Evolutionary conservation across 257 asterid species (phyloP).

Genomic region (Solanum boliviense): DNA sequence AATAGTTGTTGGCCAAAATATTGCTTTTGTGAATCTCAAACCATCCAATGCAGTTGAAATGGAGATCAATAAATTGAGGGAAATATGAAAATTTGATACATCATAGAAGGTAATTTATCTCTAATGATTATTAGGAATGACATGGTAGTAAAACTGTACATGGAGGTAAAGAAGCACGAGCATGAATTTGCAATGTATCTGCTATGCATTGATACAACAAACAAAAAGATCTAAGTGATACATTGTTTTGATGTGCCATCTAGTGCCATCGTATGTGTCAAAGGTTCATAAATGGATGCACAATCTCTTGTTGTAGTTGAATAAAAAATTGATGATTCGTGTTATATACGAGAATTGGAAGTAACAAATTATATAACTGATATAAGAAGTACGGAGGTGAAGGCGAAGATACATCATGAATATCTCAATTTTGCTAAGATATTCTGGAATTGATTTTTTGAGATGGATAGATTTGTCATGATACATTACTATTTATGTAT

Average conservation of each 20-base stretch:
- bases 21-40: neutral
- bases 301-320: neutral
- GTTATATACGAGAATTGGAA: neutral
- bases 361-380: no score
- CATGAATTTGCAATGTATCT: neutral
- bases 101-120: neutral
- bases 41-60: neutral
- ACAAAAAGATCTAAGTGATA: neutral
- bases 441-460: neutral
- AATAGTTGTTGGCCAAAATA: neutral
- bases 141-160: neutral
- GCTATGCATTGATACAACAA: neutral
- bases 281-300: neutral
- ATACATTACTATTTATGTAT: neutral
- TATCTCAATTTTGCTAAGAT: neutral
- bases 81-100: neutral
- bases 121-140: neutral
- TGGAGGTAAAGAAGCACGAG: neutral
- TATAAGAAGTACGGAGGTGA: neutral
- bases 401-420: neutral
- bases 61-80: neutral
- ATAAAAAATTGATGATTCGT: neutral
- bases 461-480: neutral
- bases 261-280: neutral
- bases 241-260: neutral